Percentiles rank a stretch among this genome's conserved stretches.
These are phyloP conservation scores for Nakazawaea siamensis DNA, from an alignment of 805 yeast genomes.

Conservation along the genomic window DNA sequence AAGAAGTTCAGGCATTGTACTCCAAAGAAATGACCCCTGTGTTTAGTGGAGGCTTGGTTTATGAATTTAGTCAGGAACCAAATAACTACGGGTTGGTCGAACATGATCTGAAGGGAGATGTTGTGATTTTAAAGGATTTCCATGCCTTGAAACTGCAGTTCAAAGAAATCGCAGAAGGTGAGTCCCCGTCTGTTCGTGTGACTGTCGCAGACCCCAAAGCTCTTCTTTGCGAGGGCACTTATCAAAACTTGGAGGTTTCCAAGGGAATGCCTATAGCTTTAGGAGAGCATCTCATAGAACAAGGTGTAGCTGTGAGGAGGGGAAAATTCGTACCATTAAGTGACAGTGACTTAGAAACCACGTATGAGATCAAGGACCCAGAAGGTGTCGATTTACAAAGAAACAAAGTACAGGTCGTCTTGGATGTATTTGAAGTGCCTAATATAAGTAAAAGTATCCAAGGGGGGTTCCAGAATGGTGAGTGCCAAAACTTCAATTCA, in stretches of 20 bases:
- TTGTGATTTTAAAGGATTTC: conserved; percentile 35
- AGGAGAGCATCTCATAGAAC: conserved; percentile 34
- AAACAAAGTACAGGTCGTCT: no score
- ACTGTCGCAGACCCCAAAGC: conserved; percentile 13
- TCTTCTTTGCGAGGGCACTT: conserved; percentile 26
- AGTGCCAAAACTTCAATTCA: no score
- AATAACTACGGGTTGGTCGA: conserved; percentile 75
- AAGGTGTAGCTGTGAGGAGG: conserved; percentile 36
- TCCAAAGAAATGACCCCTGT: conserved; percentile 65
- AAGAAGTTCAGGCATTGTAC: conserved; percentile 64
- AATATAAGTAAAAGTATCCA: no score
- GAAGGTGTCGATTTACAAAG: no score
- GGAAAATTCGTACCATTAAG: conserved; percentile 44
- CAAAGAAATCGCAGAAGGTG: no score
- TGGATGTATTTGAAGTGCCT: no score
- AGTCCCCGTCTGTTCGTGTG: conserved; percentile 20
- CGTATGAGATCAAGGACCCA: no score
- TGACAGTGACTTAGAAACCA: conserved; percentile 33
- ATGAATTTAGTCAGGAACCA: conserved; percentile 72
- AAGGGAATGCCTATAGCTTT: conserved; percentile 35
- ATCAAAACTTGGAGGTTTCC: conserved; percentile 33
- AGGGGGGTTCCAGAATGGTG: no score
- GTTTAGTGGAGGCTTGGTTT: conserved; percentile 81
- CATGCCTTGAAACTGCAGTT: conserved; percentile 35
- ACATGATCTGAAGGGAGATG: conserved; percentile 31